Evolutionary conservation across 805 yeast species (phyloP), one percentile per base, ranked within the genome.

Genomic region (Pichia eremophila): DNA sequence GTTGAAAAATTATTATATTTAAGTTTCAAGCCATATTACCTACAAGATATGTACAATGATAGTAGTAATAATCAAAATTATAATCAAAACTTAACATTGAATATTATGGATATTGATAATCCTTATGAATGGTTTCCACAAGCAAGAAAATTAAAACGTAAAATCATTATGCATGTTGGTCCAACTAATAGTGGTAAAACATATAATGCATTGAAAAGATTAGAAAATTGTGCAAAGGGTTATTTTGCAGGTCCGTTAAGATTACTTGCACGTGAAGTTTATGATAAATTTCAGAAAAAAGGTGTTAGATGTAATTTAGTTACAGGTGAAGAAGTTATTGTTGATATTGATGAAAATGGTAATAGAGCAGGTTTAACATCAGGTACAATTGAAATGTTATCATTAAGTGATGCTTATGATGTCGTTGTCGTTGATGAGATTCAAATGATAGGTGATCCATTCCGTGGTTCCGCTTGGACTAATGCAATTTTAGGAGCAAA

Each of bases 151-250:
- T 70, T 88, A 69, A 81, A 79, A 53, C 71, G 99, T 38, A 81
- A 83, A 44, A 73, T 93, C 43, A 74, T 84, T n/a, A 77, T 93
- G 80, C 99, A 93, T 62, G 86, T 93, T 11, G 99, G 99, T 0
- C 99, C 99, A 1, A 93, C 99, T 0, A 93, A 93, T 62, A 82
- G 93, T 54, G 99, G 99, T 12, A 93, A 93, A 59, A 93, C 98
- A 0, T 85, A 86, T 60, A 75, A 77, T 43, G 95, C 98, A 0
- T 67, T 93, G 41, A 72, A 83, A 56, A 73, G 79, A 47, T 70
- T 93, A 43, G 80, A 80, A 55, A 57, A 64, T 19, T 79, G 88
- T 15, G 71, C 78, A 32, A 73, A 80, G 18, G 99, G 99, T 0
- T 85, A 84, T 54, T 93, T 83, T 65, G 98, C 98, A 0, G 98